Evolutionary conservation across 306 rosid genomes (phyloP).

Genomic region (Vigna trinervia): DNA sequence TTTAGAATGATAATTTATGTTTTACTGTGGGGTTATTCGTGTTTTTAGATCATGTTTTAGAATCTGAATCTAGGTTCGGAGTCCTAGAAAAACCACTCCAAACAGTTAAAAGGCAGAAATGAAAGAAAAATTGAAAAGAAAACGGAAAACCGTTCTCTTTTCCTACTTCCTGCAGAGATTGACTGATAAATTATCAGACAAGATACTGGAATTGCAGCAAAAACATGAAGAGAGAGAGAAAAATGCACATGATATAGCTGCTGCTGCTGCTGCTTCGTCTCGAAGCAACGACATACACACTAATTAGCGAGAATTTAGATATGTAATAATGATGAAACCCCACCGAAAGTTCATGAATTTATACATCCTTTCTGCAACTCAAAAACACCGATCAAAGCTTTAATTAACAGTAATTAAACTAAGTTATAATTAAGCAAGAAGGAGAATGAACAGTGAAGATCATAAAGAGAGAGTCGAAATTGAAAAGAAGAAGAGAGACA

Average conservation of each 20-base stretch:
- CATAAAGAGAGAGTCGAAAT: conserved; percentile 27
- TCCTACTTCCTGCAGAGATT: conserved; percentile 50
- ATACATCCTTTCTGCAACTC: conserved; percentile 65
- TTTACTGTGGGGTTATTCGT: conserved; percentile 35
- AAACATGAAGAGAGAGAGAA: conserved; percentile 35
- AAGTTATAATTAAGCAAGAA: conserved; percentile 56
- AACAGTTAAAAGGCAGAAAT: conserved; percentile 4
- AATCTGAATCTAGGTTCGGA: conserved; percentile 50
- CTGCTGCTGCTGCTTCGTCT: conserved; percentile 58
- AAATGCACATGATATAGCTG: conserved; percentile 35
- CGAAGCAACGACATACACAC: conserved; percentile 53
- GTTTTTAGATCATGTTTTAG: conserved; percentile 41
- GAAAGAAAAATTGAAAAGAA: neutral
- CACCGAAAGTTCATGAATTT: conserved; percentile 57
- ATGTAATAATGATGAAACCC: conserved; percentile 37
- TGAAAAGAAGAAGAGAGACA: neutral
- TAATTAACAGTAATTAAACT: conserved; percentile 52
- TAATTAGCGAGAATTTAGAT: conserved; percentile 17
- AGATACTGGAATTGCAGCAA: conserved; percentile 53
- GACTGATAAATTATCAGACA: conserved; percentile 58
- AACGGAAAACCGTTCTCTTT: conserved; percentile 26
- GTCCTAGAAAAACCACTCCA: conserved; percentile 40
- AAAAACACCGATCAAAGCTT: conserved; percentile 48
- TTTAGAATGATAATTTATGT: neutral
- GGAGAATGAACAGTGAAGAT: conserved; percentile 56